A percentile compares a stretch with the other conserved stretches of the same genome.
Conservation (phyloP, 1,284 basidiomycete species). For the Psilocybe mexicana region DNA sequence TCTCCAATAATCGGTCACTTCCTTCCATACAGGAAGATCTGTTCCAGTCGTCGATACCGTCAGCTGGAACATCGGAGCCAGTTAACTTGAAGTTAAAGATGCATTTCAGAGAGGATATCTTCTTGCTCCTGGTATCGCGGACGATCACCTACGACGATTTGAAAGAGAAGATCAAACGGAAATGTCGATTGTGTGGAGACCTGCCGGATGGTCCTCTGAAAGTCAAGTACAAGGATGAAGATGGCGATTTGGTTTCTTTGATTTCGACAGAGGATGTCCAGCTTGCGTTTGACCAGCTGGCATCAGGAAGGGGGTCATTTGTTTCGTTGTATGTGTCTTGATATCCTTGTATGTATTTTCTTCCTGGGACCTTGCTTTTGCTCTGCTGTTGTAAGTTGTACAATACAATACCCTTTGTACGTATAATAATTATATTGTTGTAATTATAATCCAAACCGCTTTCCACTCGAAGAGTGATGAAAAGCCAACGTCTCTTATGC, state of each 20-base stretch:
- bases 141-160: constrained; percentile 78
- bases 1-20: constrained; percentile 70
- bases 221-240: constrained; percentile 89
- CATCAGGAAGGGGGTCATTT: constrained; percentile 52
- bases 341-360: constrained; percentile 1
- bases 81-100: constrained; percentile 78
- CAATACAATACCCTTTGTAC: too few species aligned
- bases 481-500: too few species aligned
- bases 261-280: constrained; percentile 88
- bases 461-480: too few species aligned
- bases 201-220: constrained; percentile 74
- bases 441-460: too few species aligned
- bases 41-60: constrained; percentile 41
- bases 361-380: too few species aligned
- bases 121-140: constrained; percentile 86
- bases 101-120: constrained; percentile 87
- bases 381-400: too few species aligned
- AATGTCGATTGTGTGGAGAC: constrained; percentile 88
- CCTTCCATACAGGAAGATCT: constrained; percentile 50
- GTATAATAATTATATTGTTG: too few species aligned
- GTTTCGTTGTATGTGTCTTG: background rate
- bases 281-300: constrained; percentile 83
- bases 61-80: constrained; percentile 23
- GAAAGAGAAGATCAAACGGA: constrained; percentile 88
- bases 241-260: constrained; percentile 85